Conservation (phyloP, 2,329 filamentous ascomycete species). For the Colletotrichum lindemuthianum region DNA sequence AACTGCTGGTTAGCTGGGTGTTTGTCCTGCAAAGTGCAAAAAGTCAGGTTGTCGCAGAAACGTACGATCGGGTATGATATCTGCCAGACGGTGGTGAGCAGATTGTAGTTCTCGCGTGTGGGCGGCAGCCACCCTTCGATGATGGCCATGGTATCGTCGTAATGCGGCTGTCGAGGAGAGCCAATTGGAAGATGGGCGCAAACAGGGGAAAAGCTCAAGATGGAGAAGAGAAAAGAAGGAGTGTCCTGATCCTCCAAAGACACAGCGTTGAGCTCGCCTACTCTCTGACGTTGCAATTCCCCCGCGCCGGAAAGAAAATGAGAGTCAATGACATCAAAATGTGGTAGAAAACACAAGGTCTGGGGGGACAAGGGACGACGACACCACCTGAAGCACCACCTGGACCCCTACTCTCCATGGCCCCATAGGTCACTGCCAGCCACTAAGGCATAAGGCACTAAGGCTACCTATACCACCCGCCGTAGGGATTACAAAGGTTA, state of each 20-base stretch:
- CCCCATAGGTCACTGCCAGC: background rate
- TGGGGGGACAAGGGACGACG: constrained; percentile 7
- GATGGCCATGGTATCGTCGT: constrained; percentile 52
- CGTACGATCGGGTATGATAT: constrained; percentile 63
- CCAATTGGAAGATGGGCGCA: background rate
- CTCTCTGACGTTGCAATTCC: background rate
- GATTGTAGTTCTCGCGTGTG: constrained; percentile 66
- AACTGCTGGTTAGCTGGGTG: constrained; percentile 20
- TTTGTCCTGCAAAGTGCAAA: background rate
- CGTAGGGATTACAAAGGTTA: too few species aligned
- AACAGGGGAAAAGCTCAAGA: background rate
- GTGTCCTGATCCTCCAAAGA: background rate
- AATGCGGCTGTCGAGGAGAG: constrained; percentile 9
- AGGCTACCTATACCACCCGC: too few species aligned
- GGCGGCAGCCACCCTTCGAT: constrained; percentile 67
- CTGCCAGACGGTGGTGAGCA: constrained; percentile 62
- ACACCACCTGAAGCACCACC: too few species aligned
- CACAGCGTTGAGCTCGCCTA: background rate
- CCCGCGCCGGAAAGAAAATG: background rate
- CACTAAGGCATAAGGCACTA: too few species aligned
- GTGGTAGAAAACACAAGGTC: background rate
- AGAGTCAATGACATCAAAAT: constrained; percentile 17
- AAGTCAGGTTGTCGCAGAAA: background rate
- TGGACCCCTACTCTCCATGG: background rate
- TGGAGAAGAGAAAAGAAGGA: background rate